Evolutionary conservation across 2,329 filamentous ascomycete genomes (phyloP).

Genomic region (Aspergillus fumigatus): DNA sequence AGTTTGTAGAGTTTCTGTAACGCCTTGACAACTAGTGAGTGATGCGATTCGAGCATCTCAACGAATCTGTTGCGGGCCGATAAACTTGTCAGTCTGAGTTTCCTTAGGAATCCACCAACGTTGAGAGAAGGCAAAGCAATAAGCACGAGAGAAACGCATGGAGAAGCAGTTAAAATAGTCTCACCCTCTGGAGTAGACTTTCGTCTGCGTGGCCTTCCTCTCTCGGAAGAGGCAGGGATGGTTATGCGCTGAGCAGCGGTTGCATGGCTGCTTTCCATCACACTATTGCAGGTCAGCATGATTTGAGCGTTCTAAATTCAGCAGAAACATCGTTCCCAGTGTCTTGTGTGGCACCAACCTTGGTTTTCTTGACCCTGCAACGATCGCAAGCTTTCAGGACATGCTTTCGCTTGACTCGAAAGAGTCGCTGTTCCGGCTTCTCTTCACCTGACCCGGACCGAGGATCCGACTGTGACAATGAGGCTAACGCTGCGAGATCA

Average conservation of each 20-base stretch:
- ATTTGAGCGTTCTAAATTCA: background rate
- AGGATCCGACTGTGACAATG: conserved; percentile 28
- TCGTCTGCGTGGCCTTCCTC: conserved; percentile 41
- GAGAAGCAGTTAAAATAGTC: background rate
- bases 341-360: conserved; percentile 25
- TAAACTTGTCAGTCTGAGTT: conserved; percentile 1
- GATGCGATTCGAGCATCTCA: conserved; percentile 43
- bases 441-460: conserved; percentile 27
- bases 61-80: conserved; percentile 31
- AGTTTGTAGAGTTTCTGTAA: conserved; percentile 40
- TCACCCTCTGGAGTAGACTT: conserved; percentile 43
- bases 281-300: conserved; percentile 28
- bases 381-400: conserved; percentile 43
- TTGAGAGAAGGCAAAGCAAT: background rate
- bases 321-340: background rate
- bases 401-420: conserved; percentile 43
- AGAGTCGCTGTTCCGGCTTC: conserved; percentile 36
- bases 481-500: conserved; percentile 27
- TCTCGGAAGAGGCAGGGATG: conserved; percentile 43
- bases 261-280: conserved; percentile 43
- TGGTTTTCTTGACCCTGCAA: conserved; percentile 44
- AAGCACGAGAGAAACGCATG: background rate
- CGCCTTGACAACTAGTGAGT: conserved; percentile 40
- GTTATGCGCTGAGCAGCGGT: conserved; percentile 41
- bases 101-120: background rate